Base-by-base conservation (phyloP, 257 asterid genomes). In the Mitragyna speciosa region DNA sequence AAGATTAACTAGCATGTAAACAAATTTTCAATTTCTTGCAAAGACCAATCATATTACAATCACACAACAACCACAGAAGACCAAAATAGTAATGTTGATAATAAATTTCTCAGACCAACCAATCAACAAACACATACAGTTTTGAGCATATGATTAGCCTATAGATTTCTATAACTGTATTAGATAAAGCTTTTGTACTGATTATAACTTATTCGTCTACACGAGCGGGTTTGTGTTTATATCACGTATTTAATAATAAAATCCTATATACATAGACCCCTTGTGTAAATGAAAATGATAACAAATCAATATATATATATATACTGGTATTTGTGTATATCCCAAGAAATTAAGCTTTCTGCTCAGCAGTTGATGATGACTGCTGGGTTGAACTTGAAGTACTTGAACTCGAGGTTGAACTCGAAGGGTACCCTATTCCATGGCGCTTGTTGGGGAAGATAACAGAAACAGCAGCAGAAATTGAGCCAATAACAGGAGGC, bases 361-460 rank as follows among this genome's bases (percentile, higher is more conserved):
- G 70, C 22, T 4, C 8, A 7, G 19, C 70, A 64, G 28, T 28
- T 64, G 70, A 64, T 28, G 22, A n/a, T n/a, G n/a, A n/a, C n/a
- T n/a, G 22, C 41, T 64, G 70, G 41, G 28, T 15, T 64, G 22
- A 12, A 4, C 70, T 63, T 26, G 68, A 63, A n/a, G 19, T 28
- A 5, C 22, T 64, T 14, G 70, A 28, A 17, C 28, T 28, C 0
- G 79, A 61, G 30, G 36, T 5, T 12, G 54, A 47, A 45, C 72
- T 73, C 0, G 82, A 61, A 78, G 96, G 91, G 84, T 93, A 94
- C 63, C 97, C 97, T 31, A 94, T 87, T 2, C 97, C 97, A 73
- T 91, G 97, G 12, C 97, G 92, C 20, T 74, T 89, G 71, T 87
- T 85, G 4, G 97, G 97, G 45, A 90, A 94, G 77, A 86, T 0